Base-by-base conservation (phyloP, 2,329 filamentous ascomycete species). In the Hymenotorrendiella dingleyae region DNA sequence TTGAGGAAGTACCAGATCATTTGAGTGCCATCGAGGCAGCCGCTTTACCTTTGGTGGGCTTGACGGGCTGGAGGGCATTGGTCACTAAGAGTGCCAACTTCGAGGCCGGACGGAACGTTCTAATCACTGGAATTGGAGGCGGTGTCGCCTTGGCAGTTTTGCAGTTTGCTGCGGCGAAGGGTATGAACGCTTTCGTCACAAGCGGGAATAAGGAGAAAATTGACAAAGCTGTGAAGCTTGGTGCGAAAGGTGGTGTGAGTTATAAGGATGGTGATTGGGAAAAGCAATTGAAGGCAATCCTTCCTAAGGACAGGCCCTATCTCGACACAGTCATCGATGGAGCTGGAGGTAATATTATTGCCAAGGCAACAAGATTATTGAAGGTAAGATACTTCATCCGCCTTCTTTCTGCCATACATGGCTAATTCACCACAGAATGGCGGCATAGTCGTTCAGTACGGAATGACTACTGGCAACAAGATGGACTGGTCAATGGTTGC, bases 41-140 rank as follows among this genome's bases (percentile, higher is more conserved):
- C 0, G 88, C 89, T 6, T 62, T 97, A 35, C 89, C 91, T 3
- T 68, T 96, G 24, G 88, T 87, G 0, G 91, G 90, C 0, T 61
- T 96, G 47, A 97, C 91, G 1, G 91, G 77, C 6, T 97, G 88
- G 88, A 73, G 93, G 33, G 91, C 90, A 0, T 68, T 94, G 32
- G 77, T 93, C 39, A 84, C 77, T 6, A 97, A 97, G 71, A 80
- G 75, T 36, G 76, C 73, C 4, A 79, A 82, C 52, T 75, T 76
- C 6, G 67, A 69, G 44, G 64, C 67, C 1, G 86, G 86, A 2
- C 68, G 76, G 48, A 94, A 94, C 59, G 72, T 97, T 4, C 69
- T 97, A 23, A 67, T 97, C 30, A 96, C 91, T 4, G 91, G 91
- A 0, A 94, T 97, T 63, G 91, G 91, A 0, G 91, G 91, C 26